Conservation (phyloP, 352 stramenopile genomes). For the Thalassiosira exigua region DNA sequence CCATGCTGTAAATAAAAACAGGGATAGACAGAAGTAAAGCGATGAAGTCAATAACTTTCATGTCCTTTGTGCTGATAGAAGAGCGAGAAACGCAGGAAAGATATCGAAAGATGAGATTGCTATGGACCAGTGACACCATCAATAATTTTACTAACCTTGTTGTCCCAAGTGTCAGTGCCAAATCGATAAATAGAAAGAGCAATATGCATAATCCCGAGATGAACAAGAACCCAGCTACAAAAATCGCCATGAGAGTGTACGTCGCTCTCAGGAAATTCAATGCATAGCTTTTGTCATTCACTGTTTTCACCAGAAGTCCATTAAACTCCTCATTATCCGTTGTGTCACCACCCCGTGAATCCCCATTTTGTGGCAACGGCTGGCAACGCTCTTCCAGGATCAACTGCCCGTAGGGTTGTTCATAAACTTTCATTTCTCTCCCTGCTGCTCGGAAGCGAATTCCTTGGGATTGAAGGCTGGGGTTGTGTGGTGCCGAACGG, state of each 20-base stretch:
- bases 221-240: conserved; percentile 52
- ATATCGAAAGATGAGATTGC: too few relatives aligned
- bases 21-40: conserved; percentile 52
- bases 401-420: conserved; percentile 39
- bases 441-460: conserved; percentile 32
- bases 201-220: conserved; percentile 43
- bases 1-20: conserved; percentile 59
- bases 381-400: conserved; percentile 31
- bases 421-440: conserved; percentile 37
- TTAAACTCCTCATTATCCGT: conserved; percentile 3
- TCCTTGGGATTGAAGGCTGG: conserved; percentile 25
- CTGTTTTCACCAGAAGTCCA: conserved; percentile 20
- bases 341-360: neutral
- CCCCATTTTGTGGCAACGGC: neutral
- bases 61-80: neutral
- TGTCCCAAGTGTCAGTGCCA: conserved; percentile 38
- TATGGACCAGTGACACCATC: too few relatives aligned
- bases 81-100: too few relatives aligned
- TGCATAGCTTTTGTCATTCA: conserved; percentile 1
- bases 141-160: too few relatives aligned
- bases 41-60: conserved; percentile 20
- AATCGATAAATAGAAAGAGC: conserved; percentile 61
- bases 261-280: conserved; percentile 25
- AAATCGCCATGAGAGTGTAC: conserved; percentile 44
- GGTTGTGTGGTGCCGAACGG: too few relatives aligned